Conservation (phyloP, 805 yeast genomes). For the Sungouiozyma ichnusensis region DNA sequence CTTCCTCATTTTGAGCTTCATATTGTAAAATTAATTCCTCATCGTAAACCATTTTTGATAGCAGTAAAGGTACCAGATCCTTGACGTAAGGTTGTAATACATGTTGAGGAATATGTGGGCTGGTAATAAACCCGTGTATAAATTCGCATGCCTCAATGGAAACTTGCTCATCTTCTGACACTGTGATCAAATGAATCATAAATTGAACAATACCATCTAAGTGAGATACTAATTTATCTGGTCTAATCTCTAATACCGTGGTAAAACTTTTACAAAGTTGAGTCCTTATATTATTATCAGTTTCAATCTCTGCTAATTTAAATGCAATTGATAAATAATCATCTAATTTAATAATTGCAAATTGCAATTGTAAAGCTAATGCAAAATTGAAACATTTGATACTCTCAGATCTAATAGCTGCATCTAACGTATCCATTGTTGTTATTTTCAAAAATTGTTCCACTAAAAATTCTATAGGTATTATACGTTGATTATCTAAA, state of each 20-base stretch:
- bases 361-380: constrained; percentile 57
- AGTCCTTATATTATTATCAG: constrained; percentile 49
- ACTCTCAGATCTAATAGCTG: constrained; percentile 49
- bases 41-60: constrained; percentile 78
- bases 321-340: constrained; percentile 55
- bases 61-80: constrained; percentile 62
- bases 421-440: constrained; percentile 18
- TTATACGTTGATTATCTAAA: constrained; percentile 10
- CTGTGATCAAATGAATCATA: constrained; percentile 66
- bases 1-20: constrained; percentile 54
- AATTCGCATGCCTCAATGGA: constrained; percentile 92
- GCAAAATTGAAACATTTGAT: constrained; percentile 70
- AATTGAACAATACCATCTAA: constrained; percentile 78
- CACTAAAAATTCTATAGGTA: constrained; percentile 60
- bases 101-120: constrained; percentile 41
- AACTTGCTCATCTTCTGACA: constrained; percentile 51
- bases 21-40: constrained; percentile 64
- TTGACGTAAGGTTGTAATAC: constrained; percentile 48
- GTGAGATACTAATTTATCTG: constrained; percentile 73
- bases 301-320: constrained; percentile 48
- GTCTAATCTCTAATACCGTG: constrained; percentile 59
- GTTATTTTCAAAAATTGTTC: constrained; percentile 49
- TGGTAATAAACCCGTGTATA: constrained; percentile 61
- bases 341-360: constrained; percentile 55
- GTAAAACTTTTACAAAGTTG: constrained; percentile 73